These are phyloP conservation scores for Aspergillus clavatus DNA, from an alignment of 2,329 filamentous ascomycete species.

Conservation along the genomic window DNA sequence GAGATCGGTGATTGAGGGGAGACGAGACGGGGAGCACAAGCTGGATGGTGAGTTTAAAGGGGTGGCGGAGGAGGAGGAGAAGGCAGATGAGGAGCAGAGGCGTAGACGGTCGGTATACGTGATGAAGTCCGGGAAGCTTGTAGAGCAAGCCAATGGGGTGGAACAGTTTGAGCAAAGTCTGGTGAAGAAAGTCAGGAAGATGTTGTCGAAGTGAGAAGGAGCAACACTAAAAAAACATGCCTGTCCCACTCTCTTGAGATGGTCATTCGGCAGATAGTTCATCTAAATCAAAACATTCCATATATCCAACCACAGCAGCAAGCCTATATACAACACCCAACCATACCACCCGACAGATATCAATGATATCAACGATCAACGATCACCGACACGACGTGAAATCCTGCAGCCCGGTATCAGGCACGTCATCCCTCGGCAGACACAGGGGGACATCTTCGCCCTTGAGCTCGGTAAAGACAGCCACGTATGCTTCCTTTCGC, in stretches of 20 bases:
- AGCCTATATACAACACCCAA: too few relatives aligned
- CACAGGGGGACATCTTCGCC: conserved; percentile 12
- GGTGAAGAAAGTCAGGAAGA: conserved; percentile 54
- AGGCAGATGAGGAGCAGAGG: conserved; percentile 39
- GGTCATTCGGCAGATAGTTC: too few relatives aligned
- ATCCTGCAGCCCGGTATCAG: background rate
- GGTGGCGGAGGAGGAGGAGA: conserved; percentile 45
- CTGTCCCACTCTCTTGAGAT: too few relatives aligned
- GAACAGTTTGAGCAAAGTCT: conserved; percentile 61
- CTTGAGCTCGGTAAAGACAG: conserved; percentile 9
- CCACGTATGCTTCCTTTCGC: conserved; percentile 10
- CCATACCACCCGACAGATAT: too few relatives aligned
- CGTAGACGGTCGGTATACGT: conserved; percentile 57
- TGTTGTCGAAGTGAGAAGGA: conserved; percentile 26
- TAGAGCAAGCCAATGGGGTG: conserved; percentile 55
- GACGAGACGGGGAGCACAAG: conserved; percentile 38
- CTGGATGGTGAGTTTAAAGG: conserved; percentile 44
- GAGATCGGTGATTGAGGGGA: conserved; percentile 65
- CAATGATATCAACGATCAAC: too few relatives aligned
- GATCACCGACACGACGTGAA: background rate
- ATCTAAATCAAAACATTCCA: too few relatives aligned
- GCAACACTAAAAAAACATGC: too few relatives aligned
- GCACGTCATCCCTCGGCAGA: conserved; percentile 1
- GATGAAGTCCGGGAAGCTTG: conserved; percentile 55
- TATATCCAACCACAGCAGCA: too few relatives aligned